A percentile compares a stretch with the other conserved stretches of the same genome.
These are phyloP conservation scores for Yarrowia sp. DNA, from an alignment of 805 yeast genomes.

Conservation along the genomic window DNA sequence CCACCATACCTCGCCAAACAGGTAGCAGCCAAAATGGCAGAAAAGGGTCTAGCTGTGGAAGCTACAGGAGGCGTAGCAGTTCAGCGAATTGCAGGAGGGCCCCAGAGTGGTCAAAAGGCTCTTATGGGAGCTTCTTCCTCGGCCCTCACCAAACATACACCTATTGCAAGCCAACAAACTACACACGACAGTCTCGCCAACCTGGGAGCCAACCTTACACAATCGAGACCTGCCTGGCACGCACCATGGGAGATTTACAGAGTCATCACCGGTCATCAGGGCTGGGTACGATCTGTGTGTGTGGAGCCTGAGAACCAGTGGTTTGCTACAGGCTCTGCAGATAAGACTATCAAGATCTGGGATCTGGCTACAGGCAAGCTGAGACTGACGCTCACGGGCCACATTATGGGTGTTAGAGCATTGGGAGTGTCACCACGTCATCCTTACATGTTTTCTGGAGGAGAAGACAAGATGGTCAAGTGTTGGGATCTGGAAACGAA, in stretches of 20 bases:
- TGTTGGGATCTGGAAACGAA: constrained; percentile 96
- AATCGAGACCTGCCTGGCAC: constrained; percentile 43
- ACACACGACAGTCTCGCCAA: constrained; percentile 17
- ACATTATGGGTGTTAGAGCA: constrained; percentile 82
- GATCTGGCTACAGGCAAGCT: constrained; percentile 69
- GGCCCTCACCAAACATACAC: neutral
- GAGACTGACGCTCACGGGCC: constrained; percentile 81
- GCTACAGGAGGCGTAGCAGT: constrained; percentile 18
- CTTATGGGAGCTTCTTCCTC: neutral
- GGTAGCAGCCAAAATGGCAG: constrained; percentile 25
- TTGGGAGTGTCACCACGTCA: constrained; percentile 66
- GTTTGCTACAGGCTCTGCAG: constrained; percentile 91
- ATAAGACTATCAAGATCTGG: constrained; percentile 88
- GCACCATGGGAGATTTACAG: constrained; percentile 68
- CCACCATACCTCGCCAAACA: constrained; percentile 22
- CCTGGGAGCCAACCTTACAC: constrained; percentile 23
- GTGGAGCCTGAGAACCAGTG: constrained; percentile 85
- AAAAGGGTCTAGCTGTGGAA: constrained; percentile 19
- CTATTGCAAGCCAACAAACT: neutral
- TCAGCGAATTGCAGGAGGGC: constrained; percentile 8
- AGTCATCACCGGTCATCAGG: constrained; percentile 83
- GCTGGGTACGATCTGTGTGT: constrained; percentile 83
- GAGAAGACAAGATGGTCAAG: constrained; percentile 87
- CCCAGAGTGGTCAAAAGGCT: neutral
- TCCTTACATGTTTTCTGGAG: constrained; percentile 86